Evolutionary conservation across 495 filamentous ascomycete species (phyloP), one percentile per base, ranked within the genome.

Genomic region (Hypoxylon fragiforme): DNA sequence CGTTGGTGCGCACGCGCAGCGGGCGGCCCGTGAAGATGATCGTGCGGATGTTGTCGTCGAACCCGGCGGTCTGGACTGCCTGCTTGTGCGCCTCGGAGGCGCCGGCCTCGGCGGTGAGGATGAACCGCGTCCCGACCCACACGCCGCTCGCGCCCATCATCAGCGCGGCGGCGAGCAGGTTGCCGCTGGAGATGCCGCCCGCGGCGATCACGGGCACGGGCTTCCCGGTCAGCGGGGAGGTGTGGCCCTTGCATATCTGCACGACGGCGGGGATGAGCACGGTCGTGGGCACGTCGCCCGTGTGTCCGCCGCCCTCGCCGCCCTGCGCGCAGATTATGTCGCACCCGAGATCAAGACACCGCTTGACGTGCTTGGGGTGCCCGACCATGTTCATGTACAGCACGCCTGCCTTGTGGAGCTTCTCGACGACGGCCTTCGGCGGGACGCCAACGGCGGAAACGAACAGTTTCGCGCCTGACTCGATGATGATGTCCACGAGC

Each of bases 341-440:
- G 54, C 80, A 86, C 62, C 94, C 94, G 41, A 90, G 81, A 14
- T 90, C 92, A 47, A 98, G 79, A 68, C 87, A 88, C 81, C 97
- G 97, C 69, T 86, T 79, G 42, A 96, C 92, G 77, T 98, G 94
- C 83, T 98, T 98, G 58, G 95, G 95, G 82, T 97, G 94, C 48
- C 92, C 94, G 70, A 98, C 95, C 94, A 98, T 98, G 85, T 98
- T 98, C 94, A 98, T 98, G 83, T 92, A 96, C 45, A 95, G 80
- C 54, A 98, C 80, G 46, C 92, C 92, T 65, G 82, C 77, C 57
- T 83, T 81, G 81, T 98, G 94, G 22, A 98, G 84, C 57, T 78
- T 85, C 38, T 97, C 89, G 54, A 98, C 94, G 53, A 96, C 86
- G 50, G 81, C 73, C 68, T 88, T 88, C 45, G 95, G 92, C 18